Evolutionary conservation across 2,329 filamentous ascomycete species (phyloP), one percentile per base, ranked within the genome.

Genomic region (Cladobotryum protrusum): DNA sequence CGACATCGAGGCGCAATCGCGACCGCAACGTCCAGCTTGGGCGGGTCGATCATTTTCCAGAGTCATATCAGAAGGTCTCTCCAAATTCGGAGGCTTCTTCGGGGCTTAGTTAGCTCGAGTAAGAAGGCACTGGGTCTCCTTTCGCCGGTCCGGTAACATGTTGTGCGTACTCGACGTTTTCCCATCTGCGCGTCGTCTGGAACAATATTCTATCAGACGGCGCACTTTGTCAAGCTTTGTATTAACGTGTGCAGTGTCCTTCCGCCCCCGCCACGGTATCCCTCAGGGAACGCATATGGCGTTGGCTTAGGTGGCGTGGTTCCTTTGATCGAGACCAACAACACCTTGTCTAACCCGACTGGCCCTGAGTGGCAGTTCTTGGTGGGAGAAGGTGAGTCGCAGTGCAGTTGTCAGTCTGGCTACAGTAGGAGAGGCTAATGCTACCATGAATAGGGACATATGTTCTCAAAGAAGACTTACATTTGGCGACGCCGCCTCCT

Each of bases 261-360:
- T 60, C 89, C 91, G 53, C 91, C 90, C 55, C 89, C 88, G 54
- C 85, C 87, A 53, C 83, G 90, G 67, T 96, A 95, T 74, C 86
- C 88, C 50, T 81, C 82, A 57, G 79, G 82, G 62, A 77, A 81
- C 61, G 82, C 85, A 56, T 87, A 87, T 72, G 84, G 85, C 59
- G 81, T 81, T 56, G 82, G 82, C 57, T 79, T 83, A 62, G 83
- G 83, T 54, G 78, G 85, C 65, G 76, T 82, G 46, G 76, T 82
- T 35, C 85, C 87, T 35, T 81, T 95, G 67, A 86, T 96, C 63
- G 93, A 99, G 77, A 96, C 92, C 48, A 95, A 93, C 70, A 99
- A 97, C 66, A 86, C 83, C 36, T 74, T 99, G 54, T 82, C 81
- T 50, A 86, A 87, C 61, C 92, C 89, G 19, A 82, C 83, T 34